Evolutionary conservation across 768 basidiomycete species (phyloP).

Genomic region (Leccinum subgranulosum): DNA sequence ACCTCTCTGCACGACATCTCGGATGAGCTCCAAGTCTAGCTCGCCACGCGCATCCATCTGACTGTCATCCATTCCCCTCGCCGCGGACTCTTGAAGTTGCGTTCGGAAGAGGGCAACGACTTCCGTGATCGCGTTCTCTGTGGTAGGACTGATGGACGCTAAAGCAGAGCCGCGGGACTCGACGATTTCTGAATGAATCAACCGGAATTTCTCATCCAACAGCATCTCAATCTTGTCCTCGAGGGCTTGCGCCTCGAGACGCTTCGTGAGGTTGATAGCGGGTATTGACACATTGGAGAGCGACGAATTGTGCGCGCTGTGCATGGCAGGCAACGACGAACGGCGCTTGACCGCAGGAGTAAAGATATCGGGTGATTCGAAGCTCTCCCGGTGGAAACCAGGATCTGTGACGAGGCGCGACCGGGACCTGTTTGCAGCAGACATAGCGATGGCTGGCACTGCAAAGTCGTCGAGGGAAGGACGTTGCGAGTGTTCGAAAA

Average conservation of each 20-base stretch:
- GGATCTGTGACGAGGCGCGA: slow-evolving; percentile 60
- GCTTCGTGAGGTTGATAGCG: slow-evolving; percentile 50
- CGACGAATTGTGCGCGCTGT: slow-evolving; percentile 42
- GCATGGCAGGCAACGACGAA: slow-evolving; percentile 57
- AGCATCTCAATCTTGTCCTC: slow-evolving; percentile 61
- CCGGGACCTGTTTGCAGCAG: slow-evolving; percentile 49
- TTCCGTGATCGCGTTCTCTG: slow-evolving; percentile 62
- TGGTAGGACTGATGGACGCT: slow-evolving; percentile 39
- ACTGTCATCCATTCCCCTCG: slow-evolving; percentile 54
- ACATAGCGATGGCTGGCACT: slow-evolving; percentile 63
- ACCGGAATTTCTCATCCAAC: slow-evolving; percentile 66
- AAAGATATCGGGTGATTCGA: slow-evolving; percentile 40
- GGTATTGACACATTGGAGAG: slow-evolving; percentile 43
- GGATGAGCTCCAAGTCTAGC: slow-evolving; percentile 74
- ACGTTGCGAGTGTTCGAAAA: slow-evolving; percentile 61
- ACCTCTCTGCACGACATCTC: slow-evolving; percentile 63
- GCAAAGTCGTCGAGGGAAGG: slow-evolving; percentile 78
- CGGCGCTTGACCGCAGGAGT: slow-evolving; percentile 45
- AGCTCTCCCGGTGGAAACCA: slow-evolving; percentile 33
- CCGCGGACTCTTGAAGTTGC: slow-evolving; percentile 63
- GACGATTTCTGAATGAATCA: slow-evolving; percentile 42
- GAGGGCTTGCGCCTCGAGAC: slow-evolving; percentile 56
- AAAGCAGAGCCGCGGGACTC: slow-evolving; percentile 21
- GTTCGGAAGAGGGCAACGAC: slow-evolving; percentile 64
- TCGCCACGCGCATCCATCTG: slow-evolving; percentile 74